Percentiles rank a stretch among this genome's conserved stretches.
These are phyloP conservation scores for Pseudonitzschia delicatissima DNA, from an alignment of 108 stramenopile genomes.

Conservation along the genomic window DNA sequence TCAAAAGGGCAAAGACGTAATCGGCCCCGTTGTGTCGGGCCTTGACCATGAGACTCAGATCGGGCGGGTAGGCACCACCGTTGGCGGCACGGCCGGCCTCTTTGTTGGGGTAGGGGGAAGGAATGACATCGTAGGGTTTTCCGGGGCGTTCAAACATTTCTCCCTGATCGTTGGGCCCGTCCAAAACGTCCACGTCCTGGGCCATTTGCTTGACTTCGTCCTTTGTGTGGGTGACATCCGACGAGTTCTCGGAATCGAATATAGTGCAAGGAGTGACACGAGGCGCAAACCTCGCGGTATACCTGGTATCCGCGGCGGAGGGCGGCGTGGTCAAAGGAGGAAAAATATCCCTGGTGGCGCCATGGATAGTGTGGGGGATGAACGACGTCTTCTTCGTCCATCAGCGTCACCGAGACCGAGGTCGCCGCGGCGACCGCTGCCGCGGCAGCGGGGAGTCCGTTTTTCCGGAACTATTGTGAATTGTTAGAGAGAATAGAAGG, in stretches of 20 bases:
- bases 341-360: conserved; percentile 76
- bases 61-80: conserved; percentile 98
- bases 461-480: conserved; percentile 22
- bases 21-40: conserved; percentile 95
- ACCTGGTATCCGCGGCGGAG: conserved; percentile 99
- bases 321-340: conserved; percentile 83
- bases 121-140: conserved; percentile 91
- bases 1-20: conserved; percentile 94
- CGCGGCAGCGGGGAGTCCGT: conserved; percentile 32
- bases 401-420: conserved; percentile 37
- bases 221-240: conserved; percentile 93
- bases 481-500: not conserved
- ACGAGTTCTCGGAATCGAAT: conserved; percentile 97
- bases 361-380: conserved; percentile 75
- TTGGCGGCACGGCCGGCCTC: conserved; percentile 95
- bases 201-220: conserved; percentile 91
- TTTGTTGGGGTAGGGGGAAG: conserved; percentile 94
- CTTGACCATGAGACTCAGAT: conserved; percentile 97
- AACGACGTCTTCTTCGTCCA: conserved; percentile 67
- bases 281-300: conserved; percentile 97
- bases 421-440: conserved; percentile 18
- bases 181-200: conserved; percentile 90
- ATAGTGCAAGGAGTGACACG: conserved; percentile 91
- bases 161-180: conserved; percentile 98
- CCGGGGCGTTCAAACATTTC: conserved; percentile 99